Percentiles rank a stretch among this genome's conserved stretches.
Conservation (phyloP, 202 grass and related monocot genomes). For the Schoenoplectus triqueter region DNA sequence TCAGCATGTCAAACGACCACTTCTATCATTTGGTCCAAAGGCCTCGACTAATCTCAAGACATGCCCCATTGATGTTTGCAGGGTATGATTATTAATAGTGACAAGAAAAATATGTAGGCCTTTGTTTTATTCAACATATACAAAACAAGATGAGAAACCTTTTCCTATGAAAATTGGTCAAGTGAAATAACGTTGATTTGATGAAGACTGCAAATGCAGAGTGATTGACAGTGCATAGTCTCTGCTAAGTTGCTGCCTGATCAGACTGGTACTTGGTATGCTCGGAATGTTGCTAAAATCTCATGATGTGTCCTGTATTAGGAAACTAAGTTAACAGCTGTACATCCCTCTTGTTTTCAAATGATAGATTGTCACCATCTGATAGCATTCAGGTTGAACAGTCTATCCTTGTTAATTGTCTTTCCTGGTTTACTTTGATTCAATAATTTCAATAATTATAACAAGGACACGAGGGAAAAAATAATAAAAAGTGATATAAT, state of each 20-base stretch:
- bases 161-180: neutral
- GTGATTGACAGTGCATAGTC: neutral
- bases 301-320: constrained; percentile 17
- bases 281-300: constrained; percentile 10
- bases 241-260: neutral
- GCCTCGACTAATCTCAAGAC: constrained; percentile 89
- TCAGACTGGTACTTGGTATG: constrained; percentile 25
- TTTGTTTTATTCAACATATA: neutral
- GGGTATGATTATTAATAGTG: constrained; percentile 55
- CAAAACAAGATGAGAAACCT: neutral
- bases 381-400: neutral
- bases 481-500: neutral
- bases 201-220: neutral
- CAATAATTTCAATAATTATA: neutral
- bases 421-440: neutral
- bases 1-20: constrained; percentile 86
- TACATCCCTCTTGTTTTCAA: neutral
- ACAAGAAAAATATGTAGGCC: neutral
- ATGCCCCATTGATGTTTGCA: constrained; percentile 82
- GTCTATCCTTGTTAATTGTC: constrained; percentile 3
- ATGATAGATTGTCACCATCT: neutral
- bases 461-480: neutral
- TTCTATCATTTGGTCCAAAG: constrained; percentile 90
- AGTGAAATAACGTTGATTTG: constrained; percentile 6
- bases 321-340: neutral